These are phyloP conservation scores for Colletotrichum sansevieriae DNA, from an alignment of 2,329 filamentous ascomycete genomes.

Conservation along the genomic window DNA sequence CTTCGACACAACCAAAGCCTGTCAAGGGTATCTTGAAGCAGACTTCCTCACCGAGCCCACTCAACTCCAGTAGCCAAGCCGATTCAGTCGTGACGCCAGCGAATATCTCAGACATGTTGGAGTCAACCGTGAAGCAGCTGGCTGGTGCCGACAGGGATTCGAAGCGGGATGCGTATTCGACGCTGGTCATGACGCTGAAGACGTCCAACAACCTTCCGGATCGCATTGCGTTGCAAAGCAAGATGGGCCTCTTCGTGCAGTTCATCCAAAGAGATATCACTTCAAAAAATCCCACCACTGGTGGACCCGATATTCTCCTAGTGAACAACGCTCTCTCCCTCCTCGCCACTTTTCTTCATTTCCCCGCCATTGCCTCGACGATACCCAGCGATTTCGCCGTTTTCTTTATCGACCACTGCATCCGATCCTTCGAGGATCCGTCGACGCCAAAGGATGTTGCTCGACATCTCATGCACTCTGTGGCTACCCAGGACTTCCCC, in stretches of 20 bases:
- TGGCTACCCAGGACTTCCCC: constrained; percentile 84
- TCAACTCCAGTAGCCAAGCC: constrained; percentile 54
- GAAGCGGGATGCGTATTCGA: constrained; percentile 88
- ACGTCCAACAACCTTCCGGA: constrained; percentile 87
- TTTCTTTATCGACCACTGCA: constrained; percentile 85
- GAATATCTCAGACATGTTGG: constrained; percentile 83
- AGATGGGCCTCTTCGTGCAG: constrained; percentile 81
- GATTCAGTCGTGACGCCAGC: constrained; percentile 56
- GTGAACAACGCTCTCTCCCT: constrained; percentile 83
- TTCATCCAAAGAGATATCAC: constrained; percentile 88
- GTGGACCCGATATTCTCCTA: constrained; percentile 75
- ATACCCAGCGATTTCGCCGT: constrained; percentile 83
- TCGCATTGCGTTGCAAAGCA: constrained; percentile 76
- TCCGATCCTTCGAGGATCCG: constrained; percentile 77
- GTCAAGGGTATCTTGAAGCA: constrained; percentile 84
- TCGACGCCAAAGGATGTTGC: constrained; percentile 81
- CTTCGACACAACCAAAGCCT: constrained; percentile 59
- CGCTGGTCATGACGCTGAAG: constrained; percentile 80
- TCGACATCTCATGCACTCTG: constrained; percentile 83
- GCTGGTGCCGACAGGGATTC: constrained; percentile 78
- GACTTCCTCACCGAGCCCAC: constrained; percentile 62
- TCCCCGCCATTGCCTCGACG: constrained; percentile 75
- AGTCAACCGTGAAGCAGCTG: constrained; percentile 86
- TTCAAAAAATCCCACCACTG: constrained; percentile 65
- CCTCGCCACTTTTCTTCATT: constrained; percentile 81